Percentiles rank a stretch among this genome's conserved stretches.
Conservation (phyloP, 441 rosid species). For the Gossypium gossypioides region DNA sequence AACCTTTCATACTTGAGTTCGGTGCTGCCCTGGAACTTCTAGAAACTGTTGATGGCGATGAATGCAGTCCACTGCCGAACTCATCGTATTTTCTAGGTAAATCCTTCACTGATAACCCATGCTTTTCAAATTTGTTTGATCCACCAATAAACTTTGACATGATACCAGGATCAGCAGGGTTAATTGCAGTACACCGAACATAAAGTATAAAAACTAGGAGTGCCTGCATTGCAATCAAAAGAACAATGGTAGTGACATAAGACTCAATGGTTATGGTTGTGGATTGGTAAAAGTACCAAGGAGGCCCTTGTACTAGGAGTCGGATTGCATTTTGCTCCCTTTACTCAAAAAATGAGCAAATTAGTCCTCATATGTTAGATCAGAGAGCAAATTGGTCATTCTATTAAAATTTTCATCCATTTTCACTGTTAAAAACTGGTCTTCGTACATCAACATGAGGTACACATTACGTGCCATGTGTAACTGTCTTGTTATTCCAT, state of each 20-base stretch:
- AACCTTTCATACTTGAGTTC: constrained; percentile 64
- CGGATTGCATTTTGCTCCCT: too few relatives aligned
- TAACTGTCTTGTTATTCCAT: too few relatives aligned
- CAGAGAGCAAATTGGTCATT: too few relatives aligned
- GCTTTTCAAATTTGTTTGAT: constrained; percentile 21
- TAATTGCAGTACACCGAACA: constrained; percentile 62
- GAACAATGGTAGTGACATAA: constrained; percentile 3
- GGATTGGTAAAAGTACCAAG: too few relatives aligned
- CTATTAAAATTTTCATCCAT: too few relatives aligned
- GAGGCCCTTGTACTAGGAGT: too few relatives aligned
- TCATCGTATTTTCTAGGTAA: constrained; percentile 46
- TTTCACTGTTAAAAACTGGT: too few relatives aligned
- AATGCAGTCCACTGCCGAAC: constrained; percentile 41
- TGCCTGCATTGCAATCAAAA: constrained; percentile 30
- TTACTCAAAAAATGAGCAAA: too few relatives aligned
- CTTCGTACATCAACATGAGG: too few relatives aligned
- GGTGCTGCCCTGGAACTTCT: constrained; percentile 53
- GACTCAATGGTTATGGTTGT: neutral
- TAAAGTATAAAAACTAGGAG: constrained; percentile 54
- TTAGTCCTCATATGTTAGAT: too few relatives aligned
- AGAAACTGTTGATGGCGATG: constrained; percentile 70
- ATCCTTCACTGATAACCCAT: constrained; percentile 33
- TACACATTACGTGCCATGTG: too few relatives aligned
- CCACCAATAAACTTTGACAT: constrained; percentile 43
- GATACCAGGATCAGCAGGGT: constrained; percentile 70